A percentile compares a stretch with the other conserved stretches of the same genome.
phyloP scores from a whole-genome alignment of 768 basidiomycete species.

The Mycena galopus region DNA sequence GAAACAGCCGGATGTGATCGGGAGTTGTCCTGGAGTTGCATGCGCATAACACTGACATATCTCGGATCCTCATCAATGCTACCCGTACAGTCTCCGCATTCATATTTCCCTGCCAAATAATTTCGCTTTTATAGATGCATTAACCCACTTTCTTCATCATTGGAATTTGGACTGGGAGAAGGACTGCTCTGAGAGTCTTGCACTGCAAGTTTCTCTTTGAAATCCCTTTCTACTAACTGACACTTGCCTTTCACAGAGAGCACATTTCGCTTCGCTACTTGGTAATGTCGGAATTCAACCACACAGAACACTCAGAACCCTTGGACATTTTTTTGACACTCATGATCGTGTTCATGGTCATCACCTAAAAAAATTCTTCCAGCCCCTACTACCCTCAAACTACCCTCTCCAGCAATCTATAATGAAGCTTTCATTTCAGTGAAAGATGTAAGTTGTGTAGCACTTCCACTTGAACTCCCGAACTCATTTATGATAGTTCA shows the following conservation, averaged over 20 bases:
- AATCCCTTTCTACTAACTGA: not conserved
- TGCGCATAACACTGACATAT: too few relatives aligned
- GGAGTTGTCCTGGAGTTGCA: too few relatives aligned
- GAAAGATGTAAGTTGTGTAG: too few relatives aligned
- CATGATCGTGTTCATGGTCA: constrained; percentile 5
- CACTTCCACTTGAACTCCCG: too few relatives aligned
- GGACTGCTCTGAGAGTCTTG: constrained; percentile 27
- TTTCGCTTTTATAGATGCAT: too few relatives aligned
- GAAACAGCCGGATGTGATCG: too few relatives aligned
- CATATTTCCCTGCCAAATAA: too few relatives aligned
- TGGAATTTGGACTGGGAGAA: constrained; percentile 22
- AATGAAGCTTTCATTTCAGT: constrained; percentile 8
- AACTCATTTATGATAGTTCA: too few relatives aligned
- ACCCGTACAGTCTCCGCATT: too few relatives aligned
- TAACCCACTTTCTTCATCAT: not conserved
- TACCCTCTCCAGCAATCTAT: constrained; percentile 8
- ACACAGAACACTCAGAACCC: constrained; percentile 11
- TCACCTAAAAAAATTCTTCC: constrained; percentile 7
- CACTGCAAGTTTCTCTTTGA: not conserved
- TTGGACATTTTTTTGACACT: constrained; percentile 12
- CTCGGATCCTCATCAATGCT: too few relatives aligned
- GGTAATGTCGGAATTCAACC: constrained; percentile 17
- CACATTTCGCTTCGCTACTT: constrained; percentile 13
- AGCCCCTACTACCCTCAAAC: not conserved
- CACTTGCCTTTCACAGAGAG: not conserved